These are phyloP conservation scores for Nicotiana tabacum DNA, from an alignment of 257 asterid genomes.

Conservation along the genomic window DNA sequence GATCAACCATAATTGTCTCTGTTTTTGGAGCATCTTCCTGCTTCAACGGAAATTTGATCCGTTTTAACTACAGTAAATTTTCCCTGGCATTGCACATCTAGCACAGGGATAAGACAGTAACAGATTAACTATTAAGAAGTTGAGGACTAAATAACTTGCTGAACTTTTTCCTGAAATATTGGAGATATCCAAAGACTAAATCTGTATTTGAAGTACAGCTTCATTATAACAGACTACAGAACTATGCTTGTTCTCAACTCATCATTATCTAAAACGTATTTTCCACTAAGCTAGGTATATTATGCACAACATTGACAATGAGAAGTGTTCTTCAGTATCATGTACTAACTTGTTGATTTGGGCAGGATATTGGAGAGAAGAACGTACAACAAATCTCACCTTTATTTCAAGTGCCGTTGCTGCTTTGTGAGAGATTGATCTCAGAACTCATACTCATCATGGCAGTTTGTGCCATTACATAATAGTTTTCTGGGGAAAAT, in stretches of 20 bases:
- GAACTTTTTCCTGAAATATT: background rate
- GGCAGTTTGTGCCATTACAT: background rate
- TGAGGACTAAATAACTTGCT: background rate
- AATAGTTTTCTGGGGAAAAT: background rate
- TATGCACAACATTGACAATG: background rate
- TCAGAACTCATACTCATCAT: background rate
- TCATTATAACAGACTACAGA: background rate
- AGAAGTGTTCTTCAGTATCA: background rate
- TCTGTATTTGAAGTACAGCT: background rate
- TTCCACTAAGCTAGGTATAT: background rate
- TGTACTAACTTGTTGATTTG: background rate
- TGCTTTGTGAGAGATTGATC: background rate
- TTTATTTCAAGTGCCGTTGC: background rate
- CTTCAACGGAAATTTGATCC: background rate
- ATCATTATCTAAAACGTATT: background rate
- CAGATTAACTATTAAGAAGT: background rate
- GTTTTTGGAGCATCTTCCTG: background rate
- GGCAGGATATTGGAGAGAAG: background rate
- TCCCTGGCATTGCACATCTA: background rate
- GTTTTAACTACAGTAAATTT: background rate
- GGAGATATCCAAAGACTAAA: background rate
- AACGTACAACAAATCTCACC: background rate
- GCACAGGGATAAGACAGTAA: background rate
- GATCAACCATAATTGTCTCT: background rate
- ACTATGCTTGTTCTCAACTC: background rate